These are phyloP conservation scores for Penicillium sp. DNA, from an alignment of 2,329 filamentous ascomycete species.

Conservation along the genomic window DNA sequence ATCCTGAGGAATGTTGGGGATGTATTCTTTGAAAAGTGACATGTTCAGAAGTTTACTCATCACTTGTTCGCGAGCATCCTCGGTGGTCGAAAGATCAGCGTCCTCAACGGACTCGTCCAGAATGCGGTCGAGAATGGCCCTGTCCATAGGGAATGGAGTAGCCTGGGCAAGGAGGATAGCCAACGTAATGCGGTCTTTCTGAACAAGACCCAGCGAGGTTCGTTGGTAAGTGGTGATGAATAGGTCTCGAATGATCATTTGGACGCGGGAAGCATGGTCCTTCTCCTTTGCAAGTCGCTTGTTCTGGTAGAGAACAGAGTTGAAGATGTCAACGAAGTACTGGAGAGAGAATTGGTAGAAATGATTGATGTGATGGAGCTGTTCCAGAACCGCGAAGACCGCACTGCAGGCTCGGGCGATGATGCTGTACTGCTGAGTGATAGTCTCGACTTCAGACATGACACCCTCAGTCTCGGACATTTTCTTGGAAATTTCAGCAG, in stretches of 20 bases:
- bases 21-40: slow-evolving; percentile 68
- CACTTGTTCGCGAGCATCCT: slow-evolving; percentile 65
- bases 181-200: slow-evolving; percentile 91
- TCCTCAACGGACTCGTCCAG: slow-evolving; percentile 76
- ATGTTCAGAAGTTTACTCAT: slow-evolving; percentile 70
- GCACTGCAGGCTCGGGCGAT: slow-evolving; percentile 95
- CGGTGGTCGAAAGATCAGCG: slow-evolving; percentile 73
- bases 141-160: slow-evolving; percentile 95
- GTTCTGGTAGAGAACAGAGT: slow-evolving; percentile 81
- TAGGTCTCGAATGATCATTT: slow-evolving; percentile 86
- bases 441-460: slow-evolving; percentile 95
- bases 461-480: slow-evolving; percentile 96
- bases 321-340: slow-evolving; percentile 98
- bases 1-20: slow-evolving; percentile 62
- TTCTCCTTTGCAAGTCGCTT: slow-evolving; percentile 69
- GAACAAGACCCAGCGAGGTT: slow-evolving; percentile 87
- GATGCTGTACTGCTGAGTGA: slow-evolving; percentile 90
- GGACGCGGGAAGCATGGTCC: slow-evolving; percentile 76
- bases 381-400: slow-evolving; percentile 94
- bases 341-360: slow-evolving; percentile 99
- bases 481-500: slow-evolving; percentile 92
- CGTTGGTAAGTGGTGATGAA: slow-evolving; percentile 91
- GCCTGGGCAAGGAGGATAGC: slow-evolving; percentile 95
- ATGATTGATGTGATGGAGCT: slow-evolving; percentile 96
- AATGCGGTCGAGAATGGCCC: slow-evolving; percentile 79